These are phyloP conservation scores for Melanogaster broomeanus DNA, from an alignment of 768 basidiomycete species.

Conservation along the genomic window DNA sequence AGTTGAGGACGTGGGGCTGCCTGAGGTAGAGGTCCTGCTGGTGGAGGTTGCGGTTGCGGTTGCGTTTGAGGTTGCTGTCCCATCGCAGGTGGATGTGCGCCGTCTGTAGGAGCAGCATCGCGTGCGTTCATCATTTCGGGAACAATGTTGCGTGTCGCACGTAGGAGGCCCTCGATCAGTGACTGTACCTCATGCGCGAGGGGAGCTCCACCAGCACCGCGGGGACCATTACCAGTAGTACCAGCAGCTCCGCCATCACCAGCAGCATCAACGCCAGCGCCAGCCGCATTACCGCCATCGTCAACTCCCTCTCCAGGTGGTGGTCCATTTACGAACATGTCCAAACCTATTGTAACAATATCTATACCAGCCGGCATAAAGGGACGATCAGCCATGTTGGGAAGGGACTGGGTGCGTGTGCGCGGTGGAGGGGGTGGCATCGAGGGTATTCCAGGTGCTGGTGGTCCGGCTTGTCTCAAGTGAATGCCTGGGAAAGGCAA, in stretches of 20 bases:
- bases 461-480: conserved; percentile 10
- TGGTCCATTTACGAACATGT: conserved; percentile 35
- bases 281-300: conserved; percentile 7
- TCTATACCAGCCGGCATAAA: conserved; percentile 18
- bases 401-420: conserved; percentile 11
- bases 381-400: conserved; percentile 16
- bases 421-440: conserved; percentile 7
- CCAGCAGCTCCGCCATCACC: not conserved
- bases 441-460: conserved; percentile 19
- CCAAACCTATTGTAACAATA: conserved; percentile 42
- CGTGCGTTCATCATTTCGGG: conserved; percentile 23
- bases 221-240: too few relatives aligned
- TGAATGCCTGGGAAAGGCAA: conserved; percentile 28
- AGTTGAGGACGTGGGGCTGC: conserved; percentile 13
- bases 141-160: conserved; percentile 25
- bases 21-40: conserved; percentile 20
- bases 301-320: conserved; percentile 10
- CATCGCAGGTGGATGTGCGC: not conserved
- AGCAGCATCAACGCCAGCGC: conserved; percentile 4
- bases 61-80: conserved; percentile 5
- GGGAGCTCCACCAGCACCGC: conserved; percentile 15
- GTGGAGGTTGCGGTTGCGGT: conserved; percentile 4
- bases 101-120: conserved; percentile 1
- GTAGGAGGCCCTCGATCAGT: conserved; percentile 27
- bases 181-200: conserved; percentile 25